Evolutionary conservation across 768 basidiomycete species (phyloP).

Genomic region (Mycena kentingensis): DNA sequence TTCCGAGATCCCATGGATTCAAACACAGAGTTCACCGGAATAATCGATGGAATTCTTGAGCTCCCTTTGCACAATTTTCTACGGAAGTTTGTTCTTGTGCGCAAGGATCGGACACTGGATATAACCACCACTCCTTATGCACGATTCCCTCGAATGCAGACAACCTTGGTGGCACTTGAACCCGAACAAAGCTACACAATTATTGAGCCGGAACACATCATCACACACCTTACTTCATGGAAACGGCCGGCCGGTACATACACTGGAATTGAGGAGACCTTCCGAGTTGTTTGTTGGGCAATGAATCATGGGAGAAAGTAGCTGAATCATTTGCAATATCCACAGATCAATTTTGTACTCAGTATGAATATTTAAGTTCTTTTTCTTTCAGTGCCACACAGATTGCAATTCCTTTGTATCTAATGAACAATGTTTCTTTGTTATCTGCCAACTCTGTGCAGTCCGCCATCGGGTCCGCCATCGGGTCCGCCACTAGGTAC

Average conservation of each 20-base stretch:
- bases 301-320: constrained; percentile 14
- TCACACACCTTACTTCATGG: constrained; percentile 8
- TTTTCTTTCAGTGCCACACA: no score
- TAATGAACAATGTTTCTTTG: no score
- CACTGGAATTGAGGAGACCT: not conserved
- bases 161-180: not conserved
- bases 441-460: no score
- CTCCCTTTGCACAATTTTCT: constrained; percentile 13
- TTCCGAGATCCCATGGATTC: constrained; percentile 3
- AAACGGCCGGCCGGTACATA: not conserved
- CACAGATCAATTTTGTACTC: no score
- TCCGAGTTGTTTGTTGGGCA: constrained; percentile 14
- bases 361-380: no score
- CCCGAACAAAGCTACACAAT: not conserved
- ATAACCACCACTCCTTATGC: constrained; percentile 4
- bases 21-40: constrained; percentile 3
- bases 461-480: no score
- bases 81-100: constrained; percentile 8
- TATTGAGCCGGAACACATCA: constrained; percentile 11
- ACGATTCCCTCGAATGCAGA: constrained; percentile 4
- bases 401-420: no score
- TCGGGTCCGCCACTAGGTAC: no score
- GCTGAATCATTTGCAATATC: no score
- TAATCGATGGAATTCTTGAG: not conserved
- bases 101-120: not conserved